Conservation (phyloP, 2,329 filamentous ascomycete genomes). For the Arthrobotrys sphaeroides region DNA sequence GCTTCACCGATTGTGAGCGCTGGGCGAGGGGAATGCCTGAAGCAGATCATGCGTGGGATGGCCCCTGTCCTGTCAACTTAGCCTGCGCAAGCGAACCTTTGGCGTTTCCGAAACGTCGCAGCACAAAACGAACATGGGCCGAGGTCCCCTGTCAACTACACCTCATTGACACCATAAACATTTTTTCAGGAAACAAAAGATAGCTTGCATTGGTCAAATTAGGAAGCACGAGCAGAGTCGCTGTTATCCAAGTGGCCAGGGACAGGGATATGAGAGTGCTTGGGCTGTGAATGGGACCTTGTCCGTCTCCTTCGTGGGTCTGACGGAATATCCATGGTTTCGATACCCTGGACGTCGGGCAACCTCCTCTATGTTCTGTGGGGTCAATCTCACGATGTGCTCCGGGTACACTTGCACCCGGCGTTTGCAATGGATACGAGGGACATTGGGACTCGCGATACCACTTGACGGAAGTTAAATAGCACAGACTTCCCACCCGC, state of each 20-base stretch:
- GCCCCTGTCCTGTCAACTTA: constrained; percentile 27
- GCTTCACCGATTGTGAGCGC: constrained; percentile 15
- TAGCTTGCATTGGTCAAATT: constrained; percentile 15
- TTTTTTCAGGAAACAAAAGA: constrained; percentile 28
- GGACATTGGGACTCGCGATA: background rate
- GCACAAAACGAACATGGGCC: constrained; percentile 34
- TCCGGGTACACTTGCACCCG: constrained; percentile 20
- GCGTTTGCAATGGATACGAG: background rate
- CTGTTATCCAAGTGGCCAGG: constrained; percentile 19
- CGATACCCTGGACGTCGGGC: constrained; percentile 27
- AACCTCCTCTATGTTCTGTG: constrained; percentile 2
- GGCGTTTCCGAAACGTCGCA: constrained; percentile 51
- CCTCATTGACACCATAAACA: constrained; percentile 20
- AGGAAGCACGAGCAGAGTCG: background rate
- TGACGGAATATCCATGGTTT: constrained; percentile 41
- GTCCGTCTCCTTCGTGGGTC: constrained; percentile 13
- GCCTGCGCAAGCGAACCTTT: constrained; percentile 37
- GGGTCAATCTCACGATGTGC: constrained; percentile 17
- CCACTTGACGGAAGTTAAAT: constrained; percentile 31
- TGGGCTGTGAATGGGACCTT: background rate
- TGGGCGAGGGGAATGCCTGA: constrained; percentile 36
- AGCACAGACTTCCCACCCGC: constrained; percentile 20
- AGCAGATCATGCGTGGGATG: constrained; percentile 46
- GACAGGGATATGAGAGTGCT: background rate
- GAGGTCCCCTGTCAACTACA: constrained; percentile 5